A percentile compares a stretch with the other conserved stretches of the same genome.
phyloP scores from a whole-genome alignment of 1,284 basidiomycete species.

The Exobasidium rhododendri region DNA sequence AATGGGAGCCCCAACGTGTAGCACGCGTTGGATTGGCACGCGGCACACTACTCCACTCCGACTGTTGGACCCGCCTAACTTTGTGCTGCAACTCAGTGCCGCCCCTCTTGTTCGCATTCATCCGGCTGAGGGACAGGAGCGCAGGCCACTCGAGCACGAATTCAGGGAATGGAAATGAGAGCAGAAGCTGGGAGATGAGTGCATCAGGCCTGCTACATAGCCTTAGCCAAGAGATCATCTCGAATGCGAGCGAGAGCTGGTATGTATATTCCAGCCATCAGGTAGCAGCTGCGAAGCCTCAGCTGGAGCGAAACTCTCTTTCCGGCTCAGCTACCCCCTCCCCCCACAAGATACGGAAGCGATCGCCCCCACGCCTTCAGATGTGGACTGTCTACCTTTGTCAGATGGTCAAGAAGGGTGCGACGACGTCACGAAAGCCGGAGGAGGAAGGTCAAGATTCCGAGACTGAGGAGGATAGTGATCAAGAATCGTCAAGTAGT shows the following conservation, averaged over 20 bases:
- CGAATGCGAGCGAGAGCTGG: background rate
- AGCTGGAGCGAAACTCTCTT: background rate
- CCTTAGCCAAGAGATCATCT: background rate
- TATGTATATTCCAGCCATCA: background rate
- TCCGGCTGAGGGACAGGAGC: no score
- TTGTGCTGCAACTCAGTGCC: background rate
- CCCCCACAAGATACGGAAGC: background rate
- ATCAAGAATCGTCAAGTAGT: background rate
- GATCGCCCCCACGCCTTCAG: background rate
- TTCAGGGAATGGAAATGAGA: no score
- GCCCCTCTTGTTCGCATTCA: no score
- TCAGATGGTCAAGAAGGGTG: background rate
- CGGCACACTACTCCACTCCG: background rate
- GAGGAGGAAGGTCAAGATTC: background rate
- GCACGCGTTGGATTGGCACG: background rate
- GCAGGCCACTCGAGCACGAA: no score
- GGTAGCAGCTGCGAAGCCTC: background rate
- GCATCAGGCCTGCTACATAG: background rate
- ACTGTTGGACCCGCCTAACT: background rate
- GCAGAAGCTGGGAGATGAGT: background rate
- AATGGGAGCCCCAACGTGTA: background rate
- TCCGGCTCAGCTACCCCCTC: slow-evolving; percentile 1
- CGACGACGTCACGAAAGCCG: background rate
- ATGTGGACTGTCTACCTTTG: background rate
- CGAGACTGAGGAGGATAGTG: background rate